A percentile compares a stretch with the other conserved stretches of the same genome.
These are phyloP conservation scores for Tetrahymena malaccensis DNA, from an alignment of 73 alveolate genomes.

Conservation along the genomic window DNA sequence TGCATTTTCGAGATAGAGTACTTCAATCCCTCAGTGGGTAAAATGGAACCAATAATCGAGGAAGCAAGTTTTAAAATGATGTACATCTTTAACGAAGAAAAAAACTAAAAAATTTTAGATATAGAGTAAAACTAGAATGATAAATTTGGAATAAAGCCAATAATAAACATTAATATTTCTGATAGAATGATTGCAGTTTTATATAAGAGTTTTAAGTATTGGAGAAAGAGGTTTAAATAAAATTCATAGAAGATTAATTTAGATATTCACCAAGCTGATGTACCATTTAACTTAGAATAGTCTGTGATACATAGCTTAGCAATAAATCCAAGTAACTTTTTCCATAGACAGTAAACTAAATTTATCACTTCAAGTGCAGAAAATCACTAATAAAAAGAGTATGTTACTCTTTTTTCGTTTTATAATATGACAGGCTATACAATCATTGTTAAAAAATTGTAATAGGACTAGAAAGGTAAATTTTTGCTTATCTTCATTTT, in stretches of 20 bases:
- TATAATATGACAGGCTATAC: neutral
- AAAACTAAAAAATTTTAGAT: neutral
- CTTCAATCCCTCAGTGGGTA: neutral
- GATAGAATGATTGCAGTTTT: neutral
- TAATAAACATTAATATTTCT: neutral
- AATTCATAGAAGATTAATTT: neutral
- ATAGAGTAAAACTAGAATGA: neutral
- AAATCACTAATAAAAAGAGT: neutral
- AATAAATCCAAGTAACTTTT: neutral
- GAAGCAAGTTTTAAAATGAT: neutral
- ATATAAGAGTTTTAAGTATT: neutral
- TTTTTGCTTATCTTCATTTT: neutral
- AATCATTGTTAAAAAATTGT: neutral
- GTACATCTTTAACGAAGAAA: neutral
- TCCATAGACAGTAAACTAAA: neutral
- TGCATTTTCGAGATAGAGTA: neutral
- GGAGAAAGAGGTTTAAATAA: neutral
- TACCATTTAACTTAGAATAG: neutral
- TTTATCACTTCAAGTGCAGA: neutral
- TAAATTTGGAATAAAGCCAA: neutral
- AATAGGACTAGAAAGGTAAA: neutral
- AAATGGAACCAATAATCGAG: neutral
- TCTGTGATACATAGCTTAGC: neutral
- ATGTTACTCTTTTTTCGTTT: neutral
- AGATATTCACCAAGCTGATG: neutral